Conservation (phyloP, 768 basidiomycete species). For the Suillus decipiens region DNA sequence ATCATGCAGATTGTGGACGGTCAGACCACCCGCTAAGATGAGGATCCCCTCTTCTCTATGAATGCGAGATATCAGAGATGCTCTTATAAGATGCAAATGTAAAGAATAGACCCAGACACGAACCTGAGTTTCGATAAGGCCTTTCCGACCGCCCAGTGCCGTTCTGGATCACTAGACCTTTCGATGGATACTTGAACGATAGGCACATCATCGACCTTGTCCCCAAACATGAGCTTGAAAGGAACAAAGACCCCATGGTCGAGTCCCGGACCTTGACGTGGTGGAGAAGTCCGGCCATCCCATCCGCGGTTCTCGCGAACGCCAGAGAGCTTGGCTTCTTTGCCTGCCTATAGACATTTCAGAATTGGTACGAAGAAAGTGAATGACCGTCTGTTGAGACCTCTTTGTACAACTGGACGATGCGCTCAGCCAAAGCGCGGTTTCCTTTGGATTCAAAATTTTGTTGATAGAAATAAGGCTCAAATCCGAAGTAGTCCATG, state of each 20-base stretch:
- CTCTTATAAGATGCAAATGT: neutral
- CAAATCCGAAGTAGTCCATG: constrained; percentile 76
- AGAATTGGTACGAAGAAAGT: neutral
- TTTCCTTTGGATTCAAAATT: constrained; percentile 73
- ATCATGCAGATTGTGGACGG: constrained; percentile 67
- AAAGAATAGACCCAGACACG: constrained; percentile 16
- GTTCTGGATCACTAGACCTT: constrained; percentile 54
- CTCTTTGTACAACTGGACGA: constrained; percentile 61
- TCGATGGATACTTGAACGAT: constrained; percentile 75
- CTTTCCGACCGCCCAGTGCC: constrained; percentile 66
- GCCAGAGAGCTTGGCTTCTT: constrained; percentile 49
- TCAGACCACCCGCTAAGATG: constrained; percentile 70
- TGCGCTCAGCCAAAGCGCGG: constrained; percentile 50
- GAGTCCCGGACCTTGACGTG: constrained; percentile 53
- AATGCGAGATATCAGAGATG: constrained; percentile 1
- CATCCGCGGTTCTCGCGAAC: constrained; percentile 56
- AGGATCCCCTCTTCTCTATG: constrained; percentile 64
- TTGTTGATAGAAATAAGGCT: constrained; percentile 54
- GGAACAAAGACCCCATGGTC: constrained; percentile 85
- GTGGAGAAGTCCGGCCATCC: constrained; percentile 62
- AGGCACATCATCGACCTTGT: constrained; percentile 60
- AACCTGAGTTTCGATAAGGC: constrained; percentile 61
- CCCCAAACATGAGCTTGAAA: constrained; percentile 77
- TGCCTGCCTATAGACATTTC: constrained; percentile 45
- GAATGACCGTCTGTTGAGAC: constrained; percentile 28